phyloP scores from a whole-genome alignment of 352 stramenopile species.

The Phytophthora pisi region DNA sequence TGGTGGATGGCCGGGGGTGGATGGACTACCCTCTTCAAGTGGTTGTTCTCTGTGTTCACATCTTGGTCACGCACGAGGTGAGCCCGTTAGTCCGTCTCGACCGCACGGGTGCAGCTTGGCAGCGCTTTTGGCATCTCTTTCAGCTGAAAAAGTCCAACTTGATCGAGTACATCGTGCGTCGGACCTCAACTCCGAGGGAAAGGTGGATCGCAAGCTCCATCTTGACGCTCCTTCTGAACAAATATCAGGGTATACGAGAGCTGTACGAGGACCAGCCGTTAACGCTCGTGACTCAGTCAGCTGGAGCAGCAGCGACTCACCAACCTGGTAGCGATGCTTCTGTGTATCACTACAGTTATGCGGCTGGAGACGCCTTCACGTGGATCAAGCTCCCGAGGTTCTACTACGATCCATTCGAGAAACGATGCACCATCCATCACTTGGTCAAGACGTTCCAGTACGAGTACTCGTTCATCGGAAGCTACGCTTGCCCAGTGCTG shows the following conservation, averaged over 20 bases:
- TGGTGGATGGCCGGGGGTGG: conserved; percentile 31
- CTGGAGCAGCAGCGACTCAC: conserved; percentile 14
- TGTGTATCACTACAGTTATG: conserved; percentile 50
- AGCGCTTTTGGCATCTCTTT: conserved; percentile 53
- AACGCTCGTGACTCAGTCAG: conserved; percentile 17
- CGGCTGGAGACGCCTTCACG: conserved; percentile 50
- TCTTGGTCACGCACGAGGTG: conserved; percentile 65
- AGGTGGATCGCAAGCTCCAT: conserved; percentile 47
- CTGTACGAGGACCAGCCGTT: conserved; percentile 49
- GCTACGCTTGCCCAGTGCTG: conserved; percentile 48
- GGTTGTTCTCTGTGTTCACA: conserved; percentile 58
- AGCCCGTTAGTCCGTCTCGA: conserved; percentile 44
- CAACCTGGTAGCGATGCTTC: conserved; percentile 35
- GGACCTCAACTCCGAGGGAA: conserved; percentile 37
- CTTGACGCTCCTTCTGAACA: conserved; percentile 59
- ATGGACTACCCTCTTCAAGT: conserved; percentile 55
- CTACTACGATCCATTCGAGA: conserved; percentile 65
- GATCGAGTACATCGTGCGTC: conserved; percentile 42
- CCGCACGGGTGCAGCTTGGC: conserved; percentile 47
- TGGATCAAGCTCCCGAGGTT: conserved; percentile 72
- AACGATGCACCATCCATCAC: conserved; percentile 61
- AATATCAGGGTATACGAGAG: conserved; percentile 48
- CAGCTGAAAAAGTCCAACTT: conserved; percentile 57
- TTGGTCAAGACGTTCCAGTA: conserved; percentile 68
- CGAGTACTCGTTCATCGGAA: conserved; percentile 62